Evolutionary conservation across 2,329 filamentous ascomycete genomes (phyloP), one percentile per base, ranked within the genome.

Genomic region (Zasmidium angulare): DNA sequence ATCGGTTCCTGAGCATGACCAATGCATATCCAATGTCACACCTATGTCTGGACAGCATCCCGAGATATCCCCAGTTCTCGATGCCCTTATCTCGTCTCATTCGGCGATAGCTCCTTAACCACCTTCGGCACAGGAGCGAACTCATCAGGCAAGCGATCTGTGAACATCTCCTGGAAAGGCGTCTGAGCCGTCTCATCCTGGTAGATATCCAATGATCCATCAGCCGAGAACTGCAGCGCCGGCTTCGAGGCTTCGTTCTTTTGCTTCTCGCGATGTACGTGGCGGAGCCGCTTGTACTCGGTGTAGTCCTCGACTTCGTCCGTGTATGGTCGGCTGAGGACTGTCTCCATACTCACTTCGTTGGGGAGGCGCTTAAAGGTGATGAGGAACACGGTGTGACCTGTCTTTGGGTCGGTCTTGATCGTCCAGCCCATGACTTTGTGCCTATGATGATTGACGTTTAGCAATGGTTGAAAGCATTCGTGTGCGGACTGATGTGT

Each of bases 291-390:
- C 63, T 81, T 81, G 69, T 79, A 81, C 53, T 80, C 78, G 3
- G 65, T 62, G 57, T 81, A 82, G 55, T 81, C 79, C 59, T 81
- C 79, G 4, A 79, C 61, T 56, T 82, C 79, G 46, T 76, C 75
- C 0, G 76, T 70, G 14, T 69, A 73, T 0, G 79, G 79, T 26
- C 74, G 74, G 46, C 67, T 67, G 20, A 75, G 61, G 4, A 79
- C 73, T 10, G 72, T 65, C 7, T 72, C 69, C 67, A 79, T 73
- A 11, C 72, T 63, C 7, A 57, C 29, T 54, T 75, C 52, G 62
- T 59, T 51, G 26, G 63, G 50, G 0, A 69, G 65, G 10, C 79
- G 72, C 48, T 73, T 69, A 56, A 81, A 74, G 4, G 63, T 68
- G 54, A 81, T 71, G 43, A 76, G 72, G 60, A 75, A 80, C 0